Percentiles rank a stretch among this genome's conserved stretches.
Conservation (phyloP, 176 grass and related monocot genomes). For the Phyllostachys edulis region DNA sequence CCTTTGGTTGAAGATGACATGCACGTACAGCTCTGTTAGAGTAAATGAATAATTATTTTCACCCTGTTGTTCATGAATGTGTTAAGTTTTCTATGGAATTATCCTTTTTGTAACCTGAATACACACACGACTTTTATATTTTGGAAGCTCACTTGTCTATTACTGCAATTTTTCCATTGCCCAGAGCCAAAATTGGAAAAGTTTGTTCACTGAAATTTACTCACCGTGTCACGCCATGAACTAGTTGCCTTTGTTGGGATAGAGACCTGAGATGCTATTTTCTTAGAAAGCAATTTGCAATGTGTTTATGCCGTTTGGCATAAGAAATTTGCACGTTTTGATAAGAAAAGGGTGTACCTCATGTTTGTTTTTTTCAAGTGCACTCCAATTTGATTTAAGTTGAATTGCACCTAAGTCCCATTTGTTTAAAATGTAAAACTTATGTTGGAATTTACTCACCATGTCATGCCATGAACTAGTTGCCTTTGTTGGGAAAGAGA, state of each 20-base stretch:
- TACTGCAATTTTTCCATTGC: not conserved
- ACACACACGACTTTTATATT: not conserved
- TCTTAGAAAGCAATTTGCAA: not conserved
- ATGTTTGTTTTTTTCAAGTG: conserved; percentile 1
- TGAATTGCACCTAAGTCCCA: not conserved
- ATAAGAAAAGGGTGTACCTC: not conserved
- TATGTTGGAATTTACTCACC: not conserved
- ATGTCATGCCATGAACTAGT: not conserved
- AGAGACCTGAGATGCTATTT: not conserved
- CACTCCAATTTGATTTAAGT: conserved; percentile 4
- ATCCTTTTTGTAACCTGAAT: not conserved
- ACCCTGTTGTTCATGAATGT: not conserved
- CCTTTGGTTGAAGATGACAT: not conserved
- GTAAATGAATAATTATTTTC: not conserved
- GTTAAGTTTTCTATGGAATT: not conserved
- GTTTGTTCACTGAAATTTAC: not conserved
- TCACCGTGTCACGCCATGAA: not conserved
- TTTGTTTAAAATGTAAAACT: not conserved
- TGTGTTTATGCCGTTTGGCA: not conserved
- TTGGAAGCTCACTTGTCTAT: not conserved
- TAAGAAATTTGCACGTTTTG: not conserved
- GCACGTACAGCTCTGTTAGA: not conserved
- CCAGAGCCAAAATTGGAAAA: not conserved
- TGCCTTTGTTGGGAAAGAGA: not conserved
- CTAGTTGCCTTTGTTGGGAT: not conserved